phyloP scores from a whole-genome alignment of 805 yeast genomes.

The Saturnispora serradocipensis region DNA sequence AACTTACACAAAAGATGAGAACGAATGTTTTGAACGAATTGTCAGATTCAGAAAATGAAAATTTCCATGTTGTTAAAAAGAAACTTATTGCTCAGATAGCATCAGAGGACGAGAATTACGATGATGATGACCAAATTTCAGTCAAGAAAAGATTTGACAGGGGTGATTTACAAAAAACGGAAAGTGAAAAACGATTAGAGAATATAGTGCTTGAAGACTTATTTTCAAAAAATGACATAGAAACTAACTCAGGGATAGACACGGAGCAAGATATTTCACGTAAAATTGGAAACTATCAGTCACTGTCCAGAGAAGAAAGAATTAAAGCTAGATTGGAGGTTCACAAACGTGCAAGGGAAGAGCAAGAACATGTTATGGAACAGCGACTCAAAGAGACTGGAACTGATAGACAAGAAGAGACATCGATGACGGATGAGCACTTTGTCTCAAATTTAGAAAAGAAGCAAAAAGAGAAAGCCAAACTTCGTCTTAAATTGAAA shows the following conservation, averaged over 20 bases:
- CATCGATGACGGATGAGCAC: constrained; percentile 4
- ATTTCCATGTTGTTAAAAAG: not conserved
- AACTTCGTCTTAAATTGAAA: not conserved
- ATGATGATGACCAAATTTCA: constrained; percentile 1
- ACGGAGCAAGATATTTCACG: not conserved
- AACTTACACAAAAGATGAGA: not conserved
- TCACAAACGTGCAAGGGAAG: constrained; percentile 7
- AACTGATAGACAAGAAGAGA: not conserved
- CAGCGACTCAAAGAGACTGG: not conserved
- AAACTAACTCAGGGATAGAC: too few species aligned
- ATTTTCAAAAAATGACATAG: not conserved
- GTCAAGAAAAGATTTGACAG: not conserved
- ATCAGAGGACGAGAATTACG: constrained; percentile 1
- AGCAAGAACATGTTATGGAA: not conserved
- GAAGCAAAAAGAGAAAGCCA: constrained; percentile 7
- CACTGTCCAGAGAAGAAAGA: constrained; percentile 21
- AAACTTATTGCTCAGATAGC: constrained; percentile 4
- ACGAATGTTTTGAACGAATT: not conserved
- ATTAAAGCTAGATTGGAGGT: constrained; percentile 20
- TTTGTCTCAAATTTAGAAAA: constrained; percentile 1
- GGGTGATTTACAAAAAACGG: not conserved
- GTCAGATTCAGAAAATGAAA: constrained; percentile 9
- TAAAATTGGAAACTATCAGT: constrained; percentile 15
- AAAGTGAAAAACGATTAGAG: not conserved
- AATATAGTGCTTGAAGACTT: not conserved